Base-by-base conservation (phyloP, 2,329 filamentous ascomycete genomes). In the Beauveria sp. region DNA sequence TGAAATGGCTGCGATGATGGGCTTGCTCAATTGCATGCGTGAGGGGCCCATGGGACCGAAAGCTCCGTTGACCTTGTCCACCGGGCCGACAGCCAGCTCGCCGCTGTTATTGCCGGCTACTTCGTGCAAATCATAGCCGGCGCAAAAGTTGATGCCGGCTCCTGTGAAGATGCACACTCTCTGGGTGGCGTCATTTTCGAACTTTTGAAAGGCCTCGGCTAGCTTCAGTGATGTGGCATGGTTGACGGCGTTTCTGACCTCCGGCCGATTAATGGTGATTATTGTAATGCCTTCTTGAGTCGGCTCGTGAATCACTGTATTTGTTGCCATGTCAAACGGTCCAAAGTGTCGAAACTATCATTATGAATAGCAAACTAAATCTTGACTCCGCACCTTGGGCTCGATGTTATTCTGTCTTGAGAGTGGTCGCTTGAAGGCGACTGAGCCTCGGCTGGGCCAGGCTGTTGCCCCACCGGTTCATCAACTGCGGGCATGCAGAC, bases 121-220 rank as follows among this genome's bases (percentile, higher is more conserved):
- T 34, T 77, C 73, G 62, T 80, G 74, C 1, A 84, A 73, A 65
- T 85, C 81, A 61, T 77, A 79, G 5, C 81, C 81, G 0, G 81
- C 79, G 67, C 80, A 83, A 65, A 85, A 85, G 1, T 73, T 79
- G 20, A 76, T 73, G 18, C 67, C 55, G 6, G 72, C 70, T 12
- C 81, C 81, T 54, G 76, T 68, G 26, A 85, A 72, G 38, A 85
- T 71, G 69, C 78, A 80, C 8, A 84, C 74, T 65, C 82, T 84
- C 64, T 84, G 81, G 1, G 70, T 66, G 0, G 68, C 10, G 65
- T 85, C 80, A 16, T 71, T 66, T 64, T 85, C 81, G 63, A 83
- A 85, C 7, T 66, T 66, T 1, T 77, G 66, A 65, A 85, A 77
- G 5, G 80, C 78, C 0, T 73, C 66, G 28, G 78, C 77, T 6